phyloP scores from a whole-genome alignment of 2,329 filamentous ascomycete genomes.

The Penicillium sp. region DNA sequence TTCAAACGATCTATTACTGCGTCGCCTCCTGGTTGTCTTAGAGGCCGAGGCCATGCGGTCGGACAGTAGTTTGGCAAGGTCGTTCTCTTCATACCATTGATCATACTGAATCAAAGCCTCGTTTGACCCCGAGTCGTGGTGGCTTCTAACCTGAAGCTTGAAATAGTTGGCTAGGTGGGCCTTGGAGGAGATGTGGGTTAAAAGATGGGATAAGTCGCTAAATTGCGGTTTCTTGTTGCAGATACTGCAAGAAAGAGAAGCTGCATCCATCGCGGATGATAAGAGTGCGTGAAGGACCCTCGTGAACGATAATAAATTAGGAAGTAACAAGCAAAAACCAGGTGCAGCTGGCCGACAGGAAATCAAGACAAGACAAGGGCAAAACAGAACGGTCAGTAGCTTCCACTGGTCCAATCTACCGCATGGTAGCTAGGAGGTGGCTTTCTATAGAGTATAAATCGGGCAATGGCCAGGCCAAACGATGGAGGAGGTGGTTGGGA shows the following conservation, averaged over 20 bases:
- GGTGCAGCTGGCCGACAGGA: constrained; percentile 8
- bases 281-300: constrained; percentile 8
- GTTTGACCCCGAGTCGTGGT: constrained; percentile 63
- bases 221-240: constrained; percentile 77
- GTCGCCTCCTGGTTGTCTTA: constrained; percentile 65
- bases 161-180: constrained; percentile 83
- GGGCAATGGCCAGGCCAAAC: constrained; percentile 12
- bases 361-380: constrained; percentile 24
- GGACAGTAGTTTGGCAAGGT: constrained; percentile 68
- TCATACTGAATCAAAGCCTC: constrained; percentile 65
- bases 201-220: constrained; percentile 84
- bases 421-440: background rate
- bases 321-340: constrained; percentile 27
- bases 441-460: background rate
- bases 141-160: constrained; percentile 70
- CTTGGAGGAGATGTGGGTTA: constrained; percentile 90
- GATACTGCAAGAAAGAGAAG: constrained; percentile 75
- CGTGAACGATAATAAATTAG: constrained; percentile 15
- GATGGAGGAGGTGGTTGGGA: background rate
- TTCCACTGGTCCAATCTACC: constrained; percentile 13
- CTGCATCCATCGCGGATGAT: constrained; percentile 38
- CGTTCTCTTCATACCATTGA: constrained; percentile 69
- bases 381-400: constrained; percentile 14
- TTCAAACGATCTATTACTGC: constrained; percentile 16
- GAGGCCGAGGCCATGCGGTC: constrained; percentile 71